Base-by-base conservation (phyloP, 1,139 yeast genomes). In the Candida anutae region DNA sequence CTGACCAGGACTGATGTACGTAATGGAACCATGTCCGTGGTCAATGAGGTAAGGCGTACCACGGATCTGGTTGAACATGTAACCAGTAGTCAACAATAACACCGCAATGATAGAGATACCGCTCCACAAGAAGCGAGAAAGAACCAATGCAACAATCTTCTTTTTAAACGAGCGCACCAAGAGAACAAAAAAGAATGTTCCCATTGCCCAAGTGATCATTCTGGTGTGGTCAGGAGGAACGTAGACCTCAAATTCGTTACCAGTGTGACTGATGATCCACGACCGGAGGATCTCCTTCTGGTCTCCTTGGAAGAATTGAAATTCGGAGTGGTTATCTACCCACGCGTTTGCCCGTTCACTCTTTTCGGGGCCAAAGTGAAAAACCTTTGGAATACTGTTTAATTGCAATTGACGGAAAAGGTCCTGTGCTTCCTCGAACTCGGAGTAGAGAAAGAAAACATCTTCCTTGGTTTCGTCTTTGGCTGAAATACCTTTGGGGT, bases 31-130 rank as follows among this genome's bases (percentile, higher is more conserved):
- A 27, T 69, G 58, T 6, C 62, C 63, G 29, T 64, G 68, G 26
- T 69, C 69, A 34, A 74, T 77, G 21, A 80, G 64, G 45, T 77
- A 81, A 13, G 85, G 94, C 6, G 78, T 69, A 24, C 71, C 71
- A 50, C 97, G 75, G 38, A 90, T 90, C 43, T 75, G 74, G 52
- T 85, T 87, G 69, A 76, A 90, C 98, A 90, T 90, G 56, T 87
- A 83, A 11, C 98, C 98, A 9, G 93, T 68, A 29, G 74, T 77
- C 62, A 88, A 83, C 43, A 87, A 58, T 37, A 88, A 62, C 16
- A 84, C 69, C 10, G 72, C 46, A 24, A 81, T 60, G 14, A 83
- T 59, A 4, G 83, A 65, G 11, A 68, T 32, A 4, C 74, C 69
- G 27, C 80, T 77, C 95, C 95, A 85, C 28, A 80, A 45, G 17